phyloP scores from a whole-genome alignment of 1,284 basidiomycete species.

The Cystobasidium sp. region DNA sequence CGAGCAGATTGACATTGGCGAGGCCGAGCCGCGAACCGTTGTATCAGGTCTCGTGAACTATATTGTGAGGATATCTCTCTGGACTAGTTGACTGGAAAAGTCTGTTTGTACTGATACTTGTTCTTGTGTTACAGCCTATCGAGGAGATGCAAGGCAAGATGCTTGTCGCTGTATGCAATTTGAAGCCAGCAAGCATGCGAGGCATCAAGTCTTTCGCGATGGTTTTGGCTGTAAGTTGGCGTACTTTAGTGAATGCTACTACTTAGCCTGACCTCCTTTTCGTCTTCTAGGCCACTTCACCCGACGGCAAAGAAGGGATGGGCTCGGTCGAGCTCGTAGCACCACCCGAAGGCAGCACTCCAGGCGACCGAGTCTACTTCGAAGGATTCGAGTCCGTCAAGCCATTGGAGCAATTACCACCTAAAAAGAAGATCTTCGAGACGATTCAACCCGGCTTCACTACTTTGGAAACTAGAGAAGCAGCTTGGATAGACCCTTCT shows the following conservation, averaged over 20 bases:
- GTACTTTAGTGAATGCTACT: neutral
- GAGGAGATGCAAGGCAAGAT: conserved; percentile 74
- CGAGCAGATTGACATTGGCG: conserved; percentile 91
- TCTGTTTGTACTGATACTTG: no score
- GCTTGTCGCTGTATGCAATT: conserved; percentile 87
- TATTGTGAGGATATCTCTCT: no score
- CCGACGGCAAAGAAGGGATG: conserved; percentile 70
- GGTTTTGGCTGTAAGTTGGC: conserved; percentile 77
- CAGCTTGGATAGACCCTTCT: conserved; percentile 84
- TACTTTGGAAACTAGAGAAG: conserved; percentile 81
- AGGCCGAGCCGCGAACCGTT: conserved; percentile 87
- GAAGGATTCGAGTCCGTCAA: conserved; percentile 66
- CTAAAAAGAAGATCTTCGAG: conserved; percentile 98
- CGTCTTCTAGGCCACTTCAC: conserved; percentile 72
- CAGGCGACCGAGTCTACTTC: conserved; percentile 90
- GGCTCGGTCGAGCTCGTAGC: conserved; percentile 80
- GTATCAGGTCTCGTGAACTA: conserved; percentile 94
- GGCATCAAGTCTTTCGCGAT: conserved; percentile 95
- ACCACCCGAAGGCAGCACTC: conserved; percentile 81
- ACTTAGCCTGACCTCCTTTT: neutral
- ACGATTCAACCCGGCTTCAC: conserved; percentile 80
- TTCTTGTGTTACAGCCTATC: no score
- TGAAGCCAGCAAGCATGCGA: conserved; percentile 94
- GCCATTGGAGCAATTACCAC: conserved; percentile 57
- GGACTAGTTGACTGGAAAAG: no score